Base-by-base conservation (phyloP, 148 eudicot species). In the Persicaria tinctoria region DNA sequence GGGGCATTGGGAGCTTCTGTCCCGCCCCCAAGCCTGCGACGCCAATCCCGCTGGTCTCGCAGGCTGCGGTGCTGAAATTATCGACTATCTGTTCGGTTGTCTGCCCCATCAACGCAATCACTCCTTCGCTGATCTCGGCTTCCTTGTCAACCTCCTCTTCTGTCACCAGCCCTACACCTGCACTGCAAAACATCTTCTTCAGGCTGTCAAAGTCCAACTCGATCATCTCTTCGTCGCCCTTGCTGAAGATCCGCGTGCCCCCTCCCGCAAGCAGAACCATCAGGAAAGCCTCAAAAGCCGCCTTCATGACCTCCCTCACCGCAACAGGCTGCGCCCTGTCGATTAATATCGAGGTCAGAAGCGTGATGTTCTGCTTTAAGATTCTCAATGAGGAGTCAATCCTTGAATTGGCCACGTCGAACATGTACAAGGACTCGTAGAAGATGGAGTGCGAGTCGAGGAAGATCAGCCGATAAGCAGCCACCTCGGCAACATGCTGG, bases 181-280 rank as follows among this genome's bases (percentile, higher is more conserved):
- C 82, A 0, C 86, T 84, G 73, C 84, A 83, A 62, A 89, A 95
- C 6, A 95, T 76, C 75, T 84, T 63, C 78, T 92, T 95, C 79
- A 95, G 74, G 63, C 82, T 76, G 7, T 84, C 89, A 10, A 92
- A 89, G 59, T 95, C 99, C 80, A 86, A 91, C 78, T 82, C 86
- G 6, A 95, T 85, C 90, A 87, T 83, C 68, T 81, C 78, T 18
- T 79, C 87, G 60, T 95, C 99, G 2, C 79, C 7, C 80, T 84
- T 82, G 0, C 47, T 74, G 51, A 89, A 95, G 16, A 82, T 77
- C 48, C 99, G 51, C 0, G 85, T 82, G 73, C 89, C 74, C 44
- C 99, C 99, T 6, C 99, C 99, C 0, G 99, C 99, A 2, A 95
- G 88, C 51, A 92, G 73, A 62, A 95, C 90, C 91, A 87, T 89